A percentile compares a stretch with the other conserved stretches of the same genome.
Conservation (phyloP, 1,284 basidiomycete genomes). For the Lignosus rhinocerotis region DNA sequence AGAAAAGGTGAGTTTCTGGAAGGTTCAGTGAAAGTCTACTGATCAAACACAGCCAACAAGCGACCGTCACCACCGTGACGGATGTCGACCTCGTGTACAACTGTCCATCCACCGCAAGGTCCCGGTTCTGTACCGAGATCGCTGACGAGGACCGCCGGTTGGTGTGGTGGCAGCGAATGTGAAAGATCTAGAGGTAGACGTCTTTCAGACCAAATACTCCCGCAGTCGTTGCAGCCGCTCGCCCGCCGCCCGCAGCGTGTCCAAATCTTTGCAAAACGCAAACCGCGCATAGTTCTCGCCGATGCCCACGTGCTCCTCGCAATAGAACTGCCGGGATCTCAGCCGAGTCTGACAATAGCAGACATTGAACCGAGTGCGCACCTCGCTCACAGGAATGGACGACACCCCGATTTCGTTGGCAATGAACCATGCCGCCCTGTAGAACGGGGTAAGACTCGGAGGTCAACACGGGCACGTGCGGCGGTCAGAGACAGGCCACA, state of each 20-base stretch:
- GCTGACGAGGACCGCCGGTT: no score
- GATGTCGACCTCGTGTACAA: no score
- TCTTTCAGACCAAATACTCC: constrained; percentile 9
- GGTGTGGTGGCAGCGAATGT: no score
- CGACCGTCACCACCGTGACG: no score
- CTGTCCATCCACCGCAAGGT: no score
- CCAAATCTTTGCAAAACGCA: constrained; percentile 90
- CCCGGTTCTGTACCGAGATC: no score
- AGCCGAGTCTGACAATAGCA: background rate
- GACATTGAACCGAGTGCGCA: background rate
- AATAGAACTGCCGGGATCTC: constrained; percentile 71
- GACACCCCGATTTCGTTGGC: constrained; percentile 87
- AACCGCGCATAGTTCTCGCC: constrained; percentile 87
- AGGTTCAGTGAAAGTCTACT: no score
- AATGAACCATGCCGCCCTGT: constrained; percentile 75
- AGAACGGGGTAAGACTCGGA: background rate
- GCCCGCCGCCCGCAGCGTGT: constrained; percentile 75
- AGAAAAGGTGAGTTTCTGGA: no score
- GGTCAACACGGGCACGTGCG: background rate
- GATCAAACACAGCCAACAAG: no score
- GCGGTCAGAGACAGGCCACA: constrained; percentile 2
- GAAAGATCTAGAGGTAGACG: no score
- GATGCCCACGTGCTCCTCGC: constrained; percentile 77
- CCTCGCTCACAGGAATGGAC: constrained; percentile 51
- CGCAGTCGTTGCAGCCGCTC: constrained; percentile 59